These are phyloP conservation scores for Aspergillus calidoustus DNA, from an alignment of 2,329 filamentous ascomycete species.

Conservation along the genomic window DNA sequence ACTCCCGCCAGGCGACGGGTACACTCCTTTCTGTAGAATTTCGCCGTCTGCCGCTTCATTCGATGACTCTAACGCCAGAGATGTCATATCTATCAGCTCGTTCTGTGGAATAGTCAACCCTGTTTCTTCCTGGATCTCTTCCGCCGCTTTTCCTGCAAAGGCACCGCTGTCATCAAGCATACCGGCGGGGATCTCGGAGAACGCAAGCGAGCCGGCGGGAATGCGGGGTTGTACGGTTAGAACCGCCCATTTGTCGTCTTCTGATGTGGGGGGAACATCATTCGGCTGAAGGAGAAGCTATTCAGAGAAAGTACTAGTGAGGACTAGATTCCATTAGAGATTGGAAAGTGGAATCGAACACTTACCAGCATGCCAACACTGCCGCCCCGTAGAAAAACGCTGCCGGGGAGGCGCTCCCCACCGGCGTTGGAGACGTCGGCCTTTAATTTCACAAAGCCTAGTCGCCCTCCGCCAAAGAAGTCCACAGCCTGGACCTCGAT, in stretches of 20 bases:
- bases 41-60: slow-evolving; percentile 33
- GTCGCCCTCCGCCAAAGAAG: slow-evolving; percentile 53
- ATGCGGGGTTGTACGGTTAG: slow-evolving; percentile 63
- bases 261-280: slow-evolving; percentile 47
- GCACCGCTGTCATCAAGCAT: slow-evolving; percentile 62
- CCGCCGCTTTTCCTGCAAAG: slow-evolving; percentile 59
- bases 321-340: neutral
- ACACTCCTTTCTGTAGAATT: slow-evolving; percentile 54
- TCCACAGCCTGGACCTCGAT: slow-evolving; percentile 61
- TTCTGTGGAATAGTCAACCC: slow-evolving; percentile 54
- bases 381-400: slow-evolving; percentile 62
- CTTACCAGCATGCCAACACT: slow-evolving; percentile 62
- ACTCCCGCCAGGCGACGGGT: slow-evolving; percentile 60
- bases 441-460: slow-evolving; percentile 63
- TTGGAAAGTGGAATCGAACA: neutral
- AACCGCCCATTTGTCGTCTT: slow-evolving; percentile 54
- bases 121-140: slow-evolving; percentile 63
- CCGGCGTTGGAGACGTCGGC: slow-evolving; percentile 57
- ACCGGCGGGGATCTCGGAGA: slow-evolving; percentile 63
- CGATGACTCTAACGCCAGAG: slow-evolving; percentile 47
- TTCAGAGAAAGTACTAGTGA: neutral
- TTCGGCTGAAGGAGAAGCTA: slow-evolving; percentile 61
- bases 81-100: slow-evolving; percentile 60
- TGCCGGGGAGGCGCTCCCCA: slow-evolving; percentile 58
- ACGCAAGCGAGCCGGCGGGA: slow-evolving; percentile 58